Percentiles rank a stretch among this genome's conserved stretches.
Evolutionary conservation across 2,329 filamentous ascomycete genomes (phyloP).

Genomic region (Onygena corvina): DNA sequence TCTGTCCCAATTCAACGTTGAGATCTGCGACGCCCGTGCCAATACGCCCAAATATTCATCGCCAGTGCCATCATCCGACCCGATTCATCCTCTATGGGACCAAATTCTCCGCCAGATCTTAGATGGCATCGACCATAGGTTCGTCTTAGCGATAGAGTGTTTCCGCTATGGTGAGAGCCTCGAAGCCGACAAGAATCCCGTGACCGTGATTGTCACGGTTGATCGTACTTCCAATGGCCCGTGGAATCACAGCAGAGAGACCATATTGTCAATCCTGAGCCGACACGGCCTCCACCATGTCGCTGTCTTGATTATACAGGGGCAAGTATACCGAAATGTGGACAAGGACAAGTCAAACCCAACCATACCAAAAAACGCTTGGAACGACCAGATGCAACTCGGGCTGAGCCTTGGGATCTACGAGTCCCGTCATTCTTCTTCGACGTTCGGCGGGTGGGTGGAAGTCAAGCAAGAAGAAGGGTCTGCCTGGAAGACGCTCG

Average conservation of each 20-base stretch:
- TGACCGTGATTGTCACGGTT: constrained; percentile 12
- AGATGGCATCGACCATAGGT: background rate
- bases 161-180: background rate
- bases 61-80: constrained; percentile 2
- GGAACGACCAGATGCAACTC: background rate
- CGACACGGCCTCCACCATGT: background rate
- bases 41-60: background rate
- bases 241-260: background rate
- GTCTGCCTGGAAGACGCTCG: background rate
- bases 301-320: background rate
- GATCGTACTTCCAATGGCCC: background rate
- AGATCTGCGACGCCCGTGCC: constrained; percentile 3
- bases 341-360: background rate
- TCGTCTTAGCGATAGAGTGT: constrained; percentile 7
- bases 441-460: background rate
- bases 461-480: background rate
- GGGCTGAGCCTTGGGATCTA: background rate
- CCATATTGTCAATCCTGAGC: background rate
- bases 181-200: background rate
- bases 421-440: background rate
- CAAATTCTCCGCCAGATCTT: background rate
- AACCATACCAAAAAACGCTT: background rate
- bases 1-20: constrained; percentile 3
- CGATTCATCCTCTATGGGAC: constrained; percentile 5
- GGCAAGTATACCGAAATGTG: background rate